Conservation (phyloP, 2,329 filamentous ascomycete genomes). For the Fusarium pseudocircinatum region DNA sequence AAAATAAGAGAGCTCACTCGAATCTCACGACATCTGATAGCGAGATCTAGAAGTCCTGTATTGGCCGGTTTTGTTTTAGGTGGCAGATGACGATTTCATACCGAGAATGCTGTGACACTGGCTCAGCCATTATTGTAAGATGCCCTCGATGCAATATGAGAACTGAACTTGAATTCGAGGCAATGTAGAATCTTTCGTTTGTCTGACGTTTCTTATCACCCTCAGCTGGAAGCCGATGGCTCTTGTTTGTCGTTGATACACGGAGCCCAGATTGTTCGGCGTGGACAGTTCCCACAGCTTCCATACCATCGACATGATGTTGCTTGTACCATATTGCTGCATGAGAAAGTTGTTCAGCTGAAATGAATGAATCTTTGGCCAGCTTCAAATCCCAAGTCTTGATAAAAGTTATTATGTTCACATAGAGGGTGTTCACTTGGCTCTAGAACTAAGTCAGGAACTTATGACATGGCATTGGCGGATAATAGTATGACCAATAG, state of each 20-base stretch:
- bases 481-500: neutral
- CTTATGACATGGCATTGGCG: neutral
- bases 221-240: neutral
- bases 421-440: neutral
- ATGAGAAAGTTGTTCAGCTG: neutral
- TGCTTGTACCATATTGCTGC: neutral
- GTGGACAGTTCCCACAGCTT: neutral
- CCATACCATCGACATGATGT: neutral
- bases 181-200: neutral
- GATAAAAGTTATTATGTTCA: neutral
- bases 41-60: neutral
- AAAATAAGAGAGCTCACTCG: neutral
- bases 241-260: neutral
- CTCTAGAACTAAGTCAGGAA: neutral
- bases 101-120: neutral
- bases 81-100: neutral
- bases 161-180: neutral
- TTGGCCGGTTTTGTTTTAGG: neutral
- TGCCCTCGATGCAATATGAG: neutral
- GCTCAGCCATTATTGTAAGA: neutral
- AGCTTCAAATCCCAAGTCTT: neutral
- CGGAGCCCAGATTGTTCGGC: neutral
- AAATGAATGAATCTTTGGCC: neutral
- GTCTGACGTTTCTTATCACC: neutral
- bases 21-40: neutral